Conservation (phyloP, 2,329 filamentous ascomycete genomes). For the Ascochyta koolunga region DNA sequence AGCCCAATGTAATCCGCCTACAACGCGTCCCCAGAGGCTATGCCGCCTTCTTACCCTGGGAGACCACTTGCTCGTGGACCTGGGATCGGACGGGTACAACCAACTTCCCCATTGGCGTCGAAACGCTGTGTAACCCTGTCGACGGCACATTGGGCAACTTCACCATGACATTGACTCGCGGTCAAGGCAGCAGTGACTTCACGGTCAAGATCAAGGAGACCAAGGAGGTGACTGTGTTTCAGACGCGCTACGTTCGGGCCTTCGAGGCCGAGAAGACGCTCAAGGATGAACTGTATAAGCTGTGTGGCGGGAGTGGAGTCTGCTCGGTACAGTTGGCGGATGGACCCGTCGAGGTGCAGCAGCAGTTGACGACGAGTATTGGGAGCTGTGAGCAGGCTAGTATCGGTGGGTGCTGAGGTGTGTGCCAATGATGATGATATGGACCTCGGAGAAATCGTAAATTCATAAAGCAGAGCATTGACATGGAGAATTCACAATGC, state of each 20-base stretch:
- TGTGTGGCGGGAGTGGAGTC: constrained; percentile 1
- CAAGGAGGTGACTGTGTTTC: background rate
- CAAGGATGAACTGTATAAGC: background rate
- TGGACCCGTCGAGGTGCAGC: constrained; percentile 1
- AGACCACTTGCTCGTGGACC: constrained; percentile 3
- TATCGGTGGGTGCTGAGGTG: background rate
- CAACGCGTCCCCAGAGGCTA: background rate
- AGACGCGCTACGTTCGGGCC: background rate
- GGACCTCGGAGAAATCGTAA: too few relatives aligned
- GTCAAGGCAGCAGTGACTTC: background rate
- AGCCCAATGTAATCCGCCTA: background rate
- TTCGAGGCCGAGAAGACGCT: constrained; percentile 5
- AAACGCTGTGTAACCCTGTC: background rate
- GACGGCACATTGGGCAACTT: constrained; percentile 5
- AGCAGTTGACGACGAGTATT: constrained; percentile 4
- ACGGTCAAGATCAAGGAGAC: constrained; percentile 7
- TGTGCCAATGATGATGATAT: too few relatives aligned
- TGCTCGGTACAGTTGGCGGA: background rate
- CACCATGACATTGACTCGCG: constrained; percentile 1
- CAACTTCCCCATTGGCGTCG: background rate
- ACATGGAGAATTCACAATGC: too few relatives aligned
- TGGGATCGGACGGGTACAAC: background rate
- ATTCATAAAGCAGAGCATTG: too few relatives aligned
- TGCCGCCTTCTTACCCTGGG: background rate
- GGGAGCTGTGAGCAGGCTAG: constrained; percentile 2